These are phyloP conservation scores for Xylariomycetidae sp. DNA, from an alignment of 2,329 filamentous ascomycete species.

Conservation along the genomic window DNA sequence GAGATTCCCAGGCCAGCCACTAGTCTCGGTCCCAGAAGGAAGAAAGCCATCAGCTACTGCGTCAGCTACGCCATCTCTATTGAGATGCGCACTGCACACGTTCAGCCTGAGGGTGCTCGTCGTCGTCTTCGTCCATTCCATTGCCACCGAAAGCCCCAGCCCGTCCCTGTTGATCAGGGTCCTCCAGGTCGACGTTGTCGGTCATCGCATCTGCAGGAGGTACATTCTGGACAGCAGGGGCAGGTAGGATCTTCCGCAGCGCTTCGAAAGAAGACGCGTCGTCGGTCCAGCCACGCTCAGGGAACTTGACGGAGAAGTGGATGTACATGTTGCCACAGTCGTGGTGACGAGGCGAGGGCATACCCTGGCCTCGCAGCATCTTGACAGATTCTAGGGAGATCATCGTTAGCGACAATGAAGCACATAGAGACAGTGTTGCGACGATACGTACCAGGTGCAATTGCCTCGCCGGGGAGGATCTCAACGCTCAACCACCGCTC, in stretches of 20 bases:
- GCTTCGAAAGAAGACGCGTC: slow-evolving; percentile 66
- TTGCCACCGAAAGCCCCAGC: slow-evolving; percentile 62
- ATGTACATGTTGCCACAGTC: slow-evolving; percentile 95
- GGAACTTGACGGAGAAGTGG: slow-evolving; percentile 97
- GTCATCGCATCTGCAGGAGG: slow-evolving; percentile 84
- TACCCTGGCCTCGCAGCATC: slow-evolving; percentile 92
- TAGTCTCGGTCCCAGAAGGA: slow-evolving; percentile 4
- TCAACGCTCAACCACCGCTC: slow-evolving; percentile 94
- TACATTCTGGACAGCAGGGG: slow-evolving; percentile 53
- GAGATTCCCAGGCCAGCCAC: too few species aligned
- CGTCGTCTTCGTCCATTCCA: slow-evolving; percentile 66
- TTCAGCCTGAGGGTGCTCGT: slow-evolving; percentile 67
- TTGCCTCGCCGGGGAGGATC: slow-evolving; percentile 89
- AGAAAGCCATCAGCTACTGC: slow-evolving; percentile 5
- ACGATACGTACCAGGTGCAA: slow-evolving; percentile 82
- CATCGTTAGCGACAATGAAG: slow-evolving; percentile 2
- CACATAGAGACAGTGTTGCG: slow-evolving; percentile 1
- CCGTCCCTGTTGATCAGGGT: slow-evolving; percentile 66
- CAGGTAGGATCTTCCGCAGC: slow-evolving; percentile 79
- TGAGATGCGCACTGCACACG: slow-evolving; percentile 83
- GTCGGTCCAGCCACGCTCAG: slow-evolving; percentile 65
- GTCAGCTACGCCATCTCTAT: slow-evolving; percentile 38
- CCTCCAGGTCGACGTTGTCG: slow-evolving; percentile 81
- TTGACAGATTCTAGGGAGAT: slow-evolving; percentile 89
- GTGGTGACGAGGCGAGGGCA: slow-evolving; percentile 94